phyloP scores from a whole-genome alignment of 306 rosid species.

The Phaseolus lunatus region DNA sequence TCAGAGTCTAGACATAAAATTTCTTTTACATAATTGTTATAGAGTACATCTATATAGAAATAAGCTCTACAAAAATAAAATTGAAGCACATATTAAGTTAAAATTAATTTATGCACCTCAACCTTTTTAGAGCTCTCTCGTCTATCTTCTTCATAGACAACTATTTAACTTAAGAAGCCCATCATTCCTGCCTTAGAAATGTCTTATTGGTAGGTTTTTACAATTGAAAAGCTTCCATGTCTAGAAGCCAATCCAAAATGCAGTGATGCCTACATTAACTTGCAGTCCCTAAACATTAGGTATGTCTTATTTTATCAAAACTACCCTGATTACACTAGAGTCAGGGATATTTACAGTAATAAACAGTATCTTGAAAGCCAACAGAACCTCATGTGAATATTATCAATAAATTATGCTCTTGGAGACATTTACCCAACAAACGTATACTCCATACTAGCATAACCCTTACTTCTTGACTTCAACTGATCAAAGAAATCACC shows the following conservation, averaged over 20 bases:
- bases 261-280: slow-evolving; percentile 7
- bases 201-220: background rate
- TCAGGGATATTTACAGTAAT: background rate
- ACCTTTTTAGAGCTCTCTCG: background rate
- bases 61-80: background rate
- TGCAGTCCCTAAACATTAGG: slow-evolving; percentile 19
- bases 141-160: background rate
- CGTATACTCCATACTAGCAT: slow-evolving; percentile 95
- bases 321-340: slow-evolving; percentile 12
- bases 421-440: slow-evolving; percentile 67
- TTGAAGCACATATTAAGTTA: background rate
- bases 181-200: background rate
- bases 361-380: slow-evolving; percentile 9
- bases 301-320: slow-evolving; percentile 26
- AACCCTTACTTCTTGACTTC: slow-evolving; percentile 95
- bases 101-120: background rate
- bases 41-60: background rate
- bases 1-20: background rate
- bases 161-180: background rate
- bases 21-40: background rate
- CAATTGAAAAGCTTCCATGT: background rate
- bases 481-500: slow-evolving; percentile 98
- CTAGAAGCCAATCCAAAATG: background rate
- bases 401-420: slow-evolving; percentile 44
- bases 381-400: slow-evolving; percentile 17